Percentiles rank a stretch among this genome's conserved stretches.
Evolutionary conservation across 1,139 yeast genomes (phyloP).

Genomic region (Blastobotrys ciferrii): DNA sequence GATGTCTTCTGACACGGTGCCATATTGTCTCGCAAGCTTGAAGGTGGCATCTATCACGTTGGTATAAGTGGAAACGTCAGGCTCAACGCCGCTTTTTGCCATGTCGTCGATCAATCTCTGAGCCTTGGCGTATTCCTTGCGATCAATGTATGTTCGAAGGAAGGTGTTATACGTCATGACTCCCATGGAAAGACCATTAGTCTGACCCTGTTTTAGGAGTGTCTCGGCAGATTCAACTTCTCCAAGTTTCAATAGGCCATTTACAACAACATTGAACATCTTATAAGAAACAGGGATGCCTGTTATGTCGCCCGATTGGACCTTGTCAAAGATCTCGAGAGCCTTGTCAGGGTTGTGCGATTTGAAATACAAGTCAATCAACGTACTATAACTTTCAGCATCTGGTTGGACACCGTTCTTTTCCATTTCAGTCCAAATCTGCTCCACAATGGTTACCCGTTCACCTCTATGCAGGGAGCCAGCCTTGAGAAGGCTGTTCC

Average conservation of each 20-base stretch:
- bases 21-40: conserved; percentile 46
- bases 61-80: conserved; percentile 68
- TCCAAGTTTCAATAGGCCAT: conserved; percentile 32
- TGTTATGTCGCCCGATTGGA: conserved; percentile 23
- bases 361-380: conserved; percentile 40
- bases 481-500: conserved; percentile 48
- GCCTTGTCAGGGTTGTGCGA: conserved; percentile 36
- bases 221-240: conserved; percentile 32
- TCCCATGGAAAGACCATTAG: conserved; percentile 36
- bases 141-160: conserved; percentile 35
- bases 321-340: conserved; percentile 30
- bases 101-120: conserved; percentile 38
- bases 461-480: conserved; percentile 36
- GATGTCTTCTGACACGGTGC: conserved; percentile 45
- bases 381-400: conserved; percentile 38
- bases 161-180: conserved; percentile 44
- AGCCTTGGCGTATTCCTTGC: conserved; percentile 38
- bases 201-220: conserved; percentile 34
- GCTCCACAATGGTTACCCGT: conserved; percentile 38
- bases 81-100: conserved; percentile 44
- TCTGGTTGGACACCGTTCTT: conserved; percentile 41
- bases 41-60: conserved; percentile 56
- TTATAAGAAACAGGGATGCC: conserved; percentile 28
- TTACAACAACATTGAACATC: conserved; percentile 37
- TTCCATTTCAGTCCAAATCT: conserved; percentile 41